Evolutionary conservation across 257 asterid species (phyloP), one percentile per base, ranked within the genome.

Genomic region (Lithospermum erythrorhizon): DNA sequence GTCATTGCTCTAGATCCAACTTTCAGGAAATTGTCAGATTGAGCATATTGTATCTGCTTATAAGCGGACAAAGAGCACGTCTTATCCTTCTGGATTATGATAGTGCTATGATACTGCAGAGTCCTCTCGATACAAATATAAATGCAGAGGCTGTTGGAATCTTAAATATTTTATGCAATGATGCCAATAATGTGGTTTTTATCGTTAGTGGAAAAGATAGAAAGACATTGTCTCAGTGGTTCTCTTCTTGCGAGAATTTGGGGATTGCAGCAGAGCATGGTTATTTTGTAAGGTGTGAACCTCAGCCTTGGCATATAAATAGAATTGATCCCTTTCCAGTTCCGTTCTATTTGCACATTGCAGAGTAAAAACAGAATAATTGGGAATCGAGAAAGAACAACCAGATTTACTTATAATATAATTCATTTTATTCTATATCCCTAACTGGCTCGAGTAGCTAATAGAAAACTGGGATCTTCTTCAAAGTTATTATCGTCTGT

Each of bases 31-130:
- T 82, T 87, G 16, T 83, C 96, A 0, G 82, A n/a, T 85, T 53
- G 96, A 87, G 58, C 95, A 87, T 68, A 85, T 87, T 68, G 96
- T 80, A n/a, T 87, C 96, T 51, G 95, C 95, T 19, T 87, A 85
- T 70, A 85, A 75, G 66, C 81, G 96, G 78, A 78, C 93, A 0
- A 85, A 79, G 68, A 78, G 80, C 69, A n/a, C 87, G 95, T 3
- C 87, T 86, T 0, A 85, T 87, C 62, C 93, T 87, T 68, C 75
- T 87, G 81, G 96, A 87, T 71, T 87, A 81, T 72, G 96, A 87
- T 76, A 80, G 95, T 57, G 80, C 87, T 19, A 70, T 87, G 84
- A 75, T 81, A 18, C 71, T 71, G 23, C 87, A 79, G 64, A 67
- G 76, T 35, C 69, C 84, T 37, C 78, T 68, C 35, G 79, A 76